These are phyloP conservation scores for Pulveroboletus sp. DNA, from an alignment of 1,284 basidiomycete genomes.

Conservation along the genomic window DNA sequence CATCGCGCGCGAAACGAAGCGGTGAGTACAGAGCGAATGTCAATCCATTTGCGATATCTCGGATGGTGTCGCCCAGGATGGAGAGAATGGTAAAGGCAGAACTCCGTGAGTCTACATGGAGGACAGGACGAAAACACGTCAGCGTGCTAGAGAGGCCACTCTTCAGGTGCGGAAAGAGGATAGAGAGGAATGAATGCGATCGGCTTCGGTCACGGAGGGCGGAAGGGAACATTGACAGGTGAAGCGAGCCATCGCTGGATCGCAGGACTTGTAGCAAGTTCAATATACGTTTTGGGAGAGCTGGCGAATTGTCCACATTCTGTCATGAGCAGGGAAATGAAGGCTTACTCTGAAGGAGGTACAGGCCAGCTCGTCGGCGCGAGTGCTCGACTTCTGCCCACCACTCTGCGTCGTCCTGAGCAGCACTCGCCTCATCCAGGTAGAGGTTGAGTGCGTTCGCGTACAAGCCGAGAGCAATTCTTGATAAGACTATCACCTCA, in stretches of 20 bases:
- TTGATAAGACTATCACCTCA: constrained; percentile 36
- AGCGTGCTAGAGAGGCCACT: constrained; percentile 7
- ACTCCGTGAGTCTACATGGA: constrained; percentile 1
- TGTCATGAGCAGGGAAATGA: neutral
- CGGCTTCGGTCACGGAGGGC: constrained; percentile 42
- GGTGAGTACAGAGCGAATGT: constrained; percentile 21
- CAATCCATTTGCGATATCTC: constrained; percentile 12
- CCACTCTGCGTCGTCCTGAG: constrained; percentile 72
- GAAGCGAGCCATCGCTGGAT: constrained; percentile 45
- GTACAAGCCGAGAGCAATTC: constrained; percentile 55
- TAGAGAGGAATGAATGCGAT: constrained; percentile 44
- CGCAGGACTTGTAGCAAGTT: constrained; percentile 46
- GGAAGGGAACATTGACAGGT: constrained; percentile 46
- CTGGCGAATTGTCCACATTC: constrained; percentile 33
- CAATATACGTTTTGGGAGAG: constrained; percentile 53
- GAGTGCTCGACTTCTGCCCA: constrained; percentile 68
- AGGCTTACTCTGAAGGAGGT: constrained; percentile 62
- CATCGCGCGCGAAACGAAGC: constrained; percentile 50
- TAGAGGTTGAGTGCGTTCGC: constrained; percentile 53
- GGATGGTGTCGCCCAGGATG: constrained; percentile 5
- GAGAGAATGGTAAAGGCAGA: constrained; percentile 8
- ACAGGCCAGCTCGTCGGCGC: constrained; percentile 43
- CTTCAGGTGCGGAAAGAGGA: constrained; percentile 61
- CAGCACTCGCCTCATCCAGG: constrained; percentile 56
- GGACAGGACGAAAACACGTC: constrained; percentile 9